Percentiles rank a stretch among this genome's conserved stretches.
Evolutionary conservation across 139 green algal species (phyloP).

Genomic region (Chlamydomonas applanata): DNA sequence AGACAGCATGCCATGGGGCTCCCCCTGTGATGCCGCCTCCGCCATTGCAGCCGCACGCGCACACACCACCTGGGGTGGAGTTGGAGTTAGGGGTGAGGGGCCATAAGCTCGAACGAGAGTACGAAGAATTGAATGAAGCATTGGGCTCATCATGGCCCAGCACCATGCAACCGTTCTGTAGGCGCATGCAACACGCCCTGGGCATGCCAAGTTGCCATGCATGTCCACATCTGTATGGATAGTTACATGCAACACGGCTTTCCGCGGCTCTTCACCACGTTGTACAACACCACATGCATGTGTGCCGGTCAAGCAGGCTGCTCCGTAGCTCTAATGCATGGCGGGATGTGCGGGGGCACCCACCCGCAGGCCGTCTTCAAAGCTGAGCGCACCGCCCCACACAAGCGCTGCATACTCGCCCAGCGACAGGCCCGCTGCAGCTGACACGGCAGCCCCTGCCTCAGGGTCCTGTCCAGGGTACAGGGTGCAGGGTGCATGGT

Average conservation of each 20-base stretch:
- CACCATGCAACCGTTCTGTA: no score
- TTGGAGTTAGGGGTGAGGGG: no score
- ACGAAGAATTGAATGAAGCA: no score
- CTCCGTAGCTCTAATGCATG: background rate
- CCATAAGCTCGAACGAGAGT: no score
- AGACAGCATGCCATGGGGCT: slow-evolving; percentile 84
- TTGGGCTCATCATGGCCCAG: no score
- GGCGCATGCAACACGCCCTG: no score
- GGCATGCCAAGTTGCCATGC: no score
- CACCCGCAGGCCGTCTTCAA: slow-evolving; percentile 89
- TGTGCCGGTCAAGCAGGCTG: background rate
- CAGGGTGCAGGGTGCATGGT: no score
- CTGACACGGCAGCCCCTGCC: slow-evolving; percentile 36
- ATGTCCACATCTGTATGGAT: no score
- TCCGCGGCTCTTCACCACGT: no score
- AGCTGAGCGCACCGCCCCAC: slow-evolving; percentile 79
- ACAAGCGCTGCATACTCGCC: slow-evolving; percentile 92
- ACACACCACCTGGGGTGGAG: slow-evolving; percentile 89
- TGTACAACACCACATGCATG: background rate
- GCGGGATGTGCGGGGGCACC: background rate
- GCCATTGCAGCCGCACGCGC: slow-evolving; percentile 82
- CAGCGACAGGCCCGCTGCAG: slow-evolving; percentile 79
- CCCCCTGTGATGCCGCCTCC: slow-evolving; percentile 21
- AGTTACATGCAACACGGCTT: no score
- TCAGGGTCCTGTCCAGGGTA: background rate